A percentile compares a stretch with the other conserved stretches of the same genome.
Evolutionary conservation across 1,139 yeast genomes (phyloP).

Genomic region (Wickerhamomyces sp.): DNA sequence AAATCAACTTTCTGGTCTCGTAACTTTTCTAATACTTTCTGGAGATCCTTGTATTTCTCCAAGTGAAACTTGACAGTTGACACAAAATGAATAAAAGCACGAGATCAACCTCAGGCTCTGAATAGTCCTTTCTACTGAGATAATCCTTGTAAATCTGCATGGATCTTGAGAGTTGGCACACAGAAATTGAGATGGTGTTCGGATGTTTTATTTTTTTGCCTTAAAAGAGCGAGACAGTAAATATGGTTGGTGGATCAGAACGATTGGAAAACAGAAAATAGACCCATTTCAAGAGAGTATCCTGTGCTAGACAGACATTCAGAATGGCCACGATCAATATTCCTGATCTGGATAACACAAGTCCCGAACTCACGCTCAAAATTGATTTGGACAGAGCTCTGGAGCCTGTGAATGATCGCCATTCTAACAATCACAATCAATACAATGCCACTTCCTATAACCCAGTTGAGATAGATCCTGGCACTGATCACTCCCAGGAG

Average conservation of each 20-base stretch:
- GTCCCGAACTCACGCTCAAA: slow-evolving; percentile 8
- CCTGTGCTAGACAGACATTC: background rate
- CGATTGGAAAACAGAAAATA: no score
- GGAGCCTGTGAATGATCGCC: slow-evolving; percentile 12
- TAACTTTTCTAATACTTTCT: background rate
- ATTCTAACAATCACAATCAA: no score
- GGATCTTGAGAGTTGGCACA: no score
- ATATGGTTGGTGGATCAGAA: background rate
- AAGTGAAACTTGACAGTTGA: background rate
- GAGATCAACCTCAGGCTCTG: no score
- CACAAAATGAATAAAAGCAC: no score
- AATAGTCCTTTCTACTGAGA: no score
- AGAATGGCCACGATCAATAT: background rate
- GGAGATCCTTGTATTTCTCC: background rate
- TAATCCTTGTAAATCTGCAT: no score
- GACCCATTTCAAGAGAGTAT: no score
- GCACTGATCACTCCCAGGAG: background rate
- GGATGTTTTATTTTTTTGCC: background rate
- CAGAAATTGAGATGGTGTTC: background rate
- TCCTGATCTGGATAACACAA: background rate
- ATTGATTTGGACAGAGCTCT: slow-evolving; percentile 23
- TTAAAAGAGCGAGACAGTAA: background rate
- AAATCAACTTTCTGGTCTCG: no score
- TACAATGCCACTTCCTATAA: slow-evolving; percentile 1
- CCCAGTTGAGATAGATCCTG: background rate